Conservation (phyloP, 2,329 filamentous ascomycete species). For the Zalaria sp. region DNA sequence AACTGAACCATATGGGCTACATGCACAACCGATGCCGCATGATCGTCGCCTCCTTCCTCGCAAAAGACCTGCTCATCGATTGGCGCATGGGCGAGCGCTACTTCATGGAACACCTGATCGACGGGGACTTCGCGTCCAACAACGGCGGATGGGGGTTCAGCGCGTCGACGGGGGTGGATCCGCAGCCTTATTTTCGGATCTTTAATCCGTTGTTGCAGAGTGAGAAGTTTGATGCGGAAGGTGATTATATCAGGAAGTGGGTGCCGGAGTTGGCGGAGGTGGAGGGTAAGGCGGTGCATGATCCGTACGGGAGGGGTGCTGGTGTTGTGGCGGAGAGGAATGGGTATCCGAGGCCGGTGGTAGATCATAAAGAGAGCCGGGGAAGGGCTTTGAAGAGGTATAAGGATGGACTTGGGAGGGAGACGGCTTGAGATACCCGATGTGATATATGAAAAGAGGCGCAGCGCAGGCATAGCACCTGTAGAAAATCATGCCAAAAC, state of each 20-base stretch:
- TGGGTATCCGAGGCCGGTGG: conserved; percentile 62
- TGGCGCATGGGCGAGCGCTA: conserved; percentile 71
- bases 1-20: conserved; percentile 52
- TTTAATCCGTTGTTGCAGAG: conserved; percentile 79
- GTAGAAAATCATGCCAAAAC: too few relatives aligned
- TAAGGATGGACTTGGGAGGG: conserved; percentile 46
- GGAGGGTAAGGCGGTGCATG: conserved; percentile 58
- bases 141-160: conserved; percentile 57
- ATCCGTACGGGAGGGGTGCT: conserved; percentile 58
- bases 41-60: conserved; percentile 67
- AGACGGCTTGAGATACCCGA: conserved; percentile 22
- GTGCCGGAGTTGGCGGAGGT: conserved; percentile 57
- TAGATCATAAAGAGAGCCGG: conserved; percentile 57
- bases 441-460: too few relatives aligned
- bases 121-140: conserved; percentile 69
- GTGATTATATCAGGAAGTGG: conserved; percentile 73
- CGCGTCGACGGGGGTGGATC: conserved; percentile 61
- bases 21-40: conserved; percentile 82
- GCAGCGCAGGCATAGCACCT: too few relatives aligned
- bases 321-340: conserved; percentile 44
- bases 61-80: conserved; percentile 68
- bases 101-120: conserved; percentile 70
- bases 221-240: conserved; percentile 69
- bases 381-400: conserved; percentile 56
- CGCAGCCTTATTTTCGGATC: conserved; percentile 80